Conservation (phyloP, 2,329 filamentous ascomycete species). For the Diaporthe australafricana region DNA sequence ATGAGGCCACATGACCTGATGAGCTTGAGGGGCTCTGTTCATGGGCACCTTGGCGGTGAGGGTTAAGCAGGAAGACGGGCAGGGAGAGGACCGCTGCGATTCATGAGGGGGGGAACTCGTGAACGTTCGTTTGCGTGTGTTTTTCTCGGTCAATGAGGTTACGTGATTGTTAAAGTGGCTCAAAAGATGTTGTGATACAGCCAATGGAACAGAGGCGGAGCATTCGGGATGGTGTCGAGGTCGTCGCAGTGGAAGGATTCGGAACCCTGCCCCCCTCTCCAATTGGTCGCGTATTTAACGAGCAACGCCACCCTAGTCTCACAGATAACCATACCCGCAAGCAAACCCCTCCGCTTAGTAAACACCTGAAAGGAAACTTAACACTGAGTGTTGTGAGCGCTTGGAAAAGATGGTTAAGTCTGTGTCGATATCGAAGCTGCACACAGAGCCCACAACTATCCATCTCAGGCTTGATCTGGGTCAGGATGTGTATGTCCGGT, state of each 20-base stretch:
- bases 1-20: neutral
- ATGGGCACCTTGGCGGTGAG: no score
- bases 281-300: neutral
- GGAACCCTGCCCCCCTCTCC: neutral
- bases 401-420: no score
- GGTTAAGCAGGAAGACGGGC: no score
- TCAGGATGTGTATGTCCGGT: no score
- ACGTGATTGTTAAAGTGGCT: neutral
- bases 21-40: neutral
- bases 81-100: no score
- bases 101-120: neutral
- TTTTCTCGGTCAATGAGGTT: neutral
- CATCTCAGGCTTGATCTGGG: no score
- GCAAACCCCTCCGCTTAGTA: no score
- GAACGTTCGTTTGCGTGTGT: neutral
- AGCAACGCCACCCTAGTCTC: neutral
- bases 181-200: neutral
- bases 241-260: slow-evolving; percentile 10
- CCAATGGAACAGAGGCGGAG: neutral
- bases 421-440: no score
- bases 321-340: no score
- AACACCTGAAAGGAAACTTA: no score
- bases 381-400: no score
- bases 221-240: neutral
- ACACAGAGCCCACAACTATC: no score